Evolutionary conservation across 768 basidiomycete genomes (phyloP).

Genomic region (Dacryopinax spathularia): DNA sequence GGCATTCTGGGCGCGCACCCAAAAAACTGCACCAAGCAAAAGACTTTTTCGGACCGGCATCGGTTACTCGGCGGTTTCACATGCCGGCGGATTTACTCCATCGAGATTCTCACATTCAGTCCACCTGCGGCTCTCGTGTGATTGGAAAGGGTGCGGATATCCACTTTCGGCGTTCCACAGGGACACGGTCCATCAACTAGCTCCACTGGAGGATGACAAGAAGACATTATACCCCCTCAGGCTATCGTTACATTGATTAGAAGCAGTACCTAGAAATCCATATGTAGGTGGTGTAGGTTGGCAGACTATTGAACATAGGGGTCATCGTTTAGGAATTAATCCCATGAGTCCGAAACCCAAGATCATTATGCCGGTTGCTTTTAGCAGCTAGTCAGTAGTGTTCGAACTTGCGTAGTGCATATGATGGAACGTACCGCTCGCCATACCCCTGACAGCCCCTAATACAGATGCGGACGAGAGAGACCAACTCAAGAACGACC

Average conservation of each 20-base stretch:
- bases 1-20: neutral
- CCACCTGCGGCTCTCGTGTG: neutral
- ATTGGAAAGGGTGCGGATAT: neutral
- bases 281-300: too few relatives aligned
- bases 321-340: neutral
- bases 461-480: neutral
- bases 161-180: neutral
- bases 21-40: neutral
- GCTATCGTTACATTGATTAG: neutral
- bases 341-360: neutral
- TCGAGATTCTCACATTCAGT: neutral
- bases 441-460: neutral
- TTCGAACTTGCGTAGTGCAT: too few relatives aligned
- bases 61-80: neutral
- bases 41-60: neutral
- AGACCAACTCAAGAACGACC: neutral
- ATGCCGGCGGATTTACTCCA: neutral
- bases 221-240: neutral
- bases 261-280: too few relatives aligned
- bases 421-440: neutral
- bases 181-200: too few relatives aligned
- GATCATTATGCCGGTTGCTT: slow-evolving; percentile 1
- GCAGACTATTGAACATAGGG: too few relatives aligned
- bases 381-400: neutral
- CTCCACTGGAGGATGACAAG: neutral